Conservation (phyloP, 805 yeast genomes). For the Teunomyces kruisii region DNA sequence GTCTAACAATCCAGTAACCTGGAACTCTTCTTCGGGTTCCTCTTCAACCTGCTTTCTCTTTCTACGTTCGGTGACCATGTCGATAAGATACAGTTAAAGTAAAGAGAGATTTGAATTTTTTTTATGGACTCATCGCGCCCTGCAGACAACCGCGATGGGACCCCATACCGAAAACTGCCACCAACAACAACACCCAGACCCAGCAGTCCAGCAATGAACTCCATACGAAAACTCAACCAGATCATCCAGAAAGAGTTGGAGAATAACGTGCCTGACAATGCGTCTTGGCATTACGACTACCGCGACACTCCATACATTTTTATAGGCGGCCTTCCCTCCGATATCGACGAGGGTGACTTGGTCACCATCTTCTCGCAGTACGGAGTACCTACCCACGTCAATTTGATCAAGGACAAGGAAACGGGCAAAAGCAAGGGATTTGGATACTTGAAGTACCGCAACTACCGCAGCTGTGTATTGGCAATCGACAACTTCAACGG, state of each 20-base stretch:
- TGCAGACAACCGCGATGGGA: constrained; percentile 2
- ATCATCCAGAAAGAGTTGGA: constrained; percentile 69
- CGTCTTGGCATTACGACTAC: constrained; percentile 91
- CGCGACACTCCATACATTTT: constrained; percentile 72
- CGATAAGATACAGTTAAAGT: neutral
- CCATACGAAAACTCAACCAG: constrained; percentile 46
- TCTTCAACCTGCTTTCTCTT: constrained; percentile 20
- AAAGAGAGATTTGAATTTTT: constrained; percentile 3
- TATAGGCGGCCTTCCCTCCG: constrained; percentile 69
- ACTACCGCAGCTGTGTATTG: constrained; percentile 72
- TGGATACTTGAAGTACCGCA: constrained; percentile 81
- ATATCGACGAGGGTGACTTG: constrained; percentile 73
- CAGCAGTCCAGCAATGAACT: constrained; percentile 31
- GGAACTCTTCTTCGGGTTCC: constrained; percentile 30
- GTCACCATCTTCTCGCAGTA: constrained; percentile 81
- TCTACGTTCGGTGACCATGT: constrained; percentile 9
- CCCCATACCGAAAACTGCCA: constrained; percentile 1
- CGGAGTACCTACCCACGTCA: constrained; percentile 80
- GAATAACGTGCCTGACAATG: constrained; percentile 53
- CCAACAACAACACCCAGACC: neutral
- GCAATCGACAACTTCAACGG: constrained; percentile 93
- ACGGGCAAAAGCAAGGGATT: constrained; percentile 72
- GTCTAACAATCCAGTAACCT: constrained; percentile 42
- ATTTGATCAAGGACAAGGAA: constrained; percentile 59
- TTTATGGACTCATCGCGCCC: constrained; percentile 4